A percentile compares a stretch with the other conserved stretches of the same genome.
These are phyloP conservation scores for Berkeleyomyces basicola DNA, from an alignment of 2,329 filamentous ascomycete species.

Conservation along the genomic window DNA sequence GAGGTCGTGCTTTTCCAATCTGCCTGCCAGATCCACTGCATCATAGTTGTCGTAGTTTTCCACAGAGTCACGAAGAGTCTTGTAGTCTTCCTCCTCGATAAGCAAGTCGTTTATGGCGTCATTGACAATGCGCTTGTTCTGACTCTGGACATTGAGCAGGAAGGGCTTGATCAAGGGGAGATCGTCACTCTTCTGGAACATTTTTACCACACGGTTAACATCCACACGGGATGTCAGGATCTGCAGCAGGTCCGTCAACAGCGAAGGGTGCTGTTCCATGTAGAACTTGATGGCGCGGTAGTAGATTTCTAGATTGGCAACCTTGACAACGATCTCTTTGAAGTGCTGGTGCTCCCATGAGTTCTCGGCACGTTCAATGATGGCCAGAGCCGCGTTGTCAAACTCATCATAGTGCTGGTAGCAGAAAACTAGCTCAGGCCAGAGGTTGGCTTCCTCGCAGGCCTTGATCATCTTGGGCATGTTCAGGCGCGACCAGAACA, in stretches of 20 bases:
- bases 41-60: slow-evolving; percentile 99
- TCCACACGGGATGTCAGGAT: slow-evolving; percentile 85
- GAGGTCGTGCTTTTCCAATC: slow-evolving; percentile 91
- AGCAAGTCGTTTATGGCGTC: slow-evolving; percentile 94
- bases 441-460: slow-evolving; percentile 85
- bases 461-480: slow-evolving; percentile 92
- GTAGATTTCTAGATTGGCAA: slow-evolving; percentile 96
- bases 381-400: slow-evolving; percentile 89
- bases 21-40: slow-evolving; percentile 75
- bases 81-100: slow-evolving; percentile 98
- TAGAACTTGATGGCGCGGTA: slow-evolving; percentile 96
- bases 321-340: slow-evolving; percentile 97
- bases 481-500: slow-evolving; percentile 97
- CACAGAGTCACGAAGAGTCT: slow-evolving; percentile 91
- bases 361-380: slow-evolving; percentile 95
- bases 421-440: slow-evolving; percentile 94
- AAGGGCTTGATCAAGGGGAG: slow-evolving; percentile 97
- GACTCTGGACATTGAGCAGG: slow-evolving; percentile 83
- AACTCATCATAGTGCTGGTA: slow-evolving; percentile 98
- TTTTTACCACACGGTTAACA: slow-evolving; percentile 96
- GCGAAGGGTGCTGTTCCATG: slow-evolving; percentile 86
- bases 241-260: slow-evolving; percentile 90
- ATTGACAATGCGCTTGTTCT: slow-evolving; percentile 98
- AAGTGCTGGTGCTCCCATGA: slow-evolving; percentile 99
- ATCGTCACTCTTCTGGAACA: slow-evolving; percentile 98